Conservation (phyloP, 2,329 filamentous ascomycete genomes). For the Rhynchosporium secalis region DNA sequence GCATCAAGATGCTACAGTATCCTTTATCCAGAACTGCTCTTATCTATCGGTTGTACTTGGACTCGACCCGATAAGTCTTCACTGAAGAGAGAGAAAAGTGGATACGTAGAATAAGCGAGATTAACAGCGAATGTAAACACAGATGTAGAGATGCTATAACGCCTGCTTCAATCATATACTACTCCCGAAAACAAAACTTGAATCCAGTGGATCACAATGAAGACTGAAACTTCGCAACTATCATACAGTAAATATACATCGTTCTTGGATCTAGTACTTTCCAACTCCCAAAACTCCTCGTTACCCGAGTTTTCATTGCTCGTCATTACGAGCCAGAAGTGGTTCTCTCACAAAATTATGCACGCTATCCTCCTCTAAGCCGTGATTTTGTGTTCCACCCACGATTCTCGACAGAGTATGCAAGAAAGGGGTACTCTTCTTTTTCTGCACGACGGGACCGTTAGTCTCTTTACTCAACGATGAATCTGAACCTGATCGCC, state of each 20-base stretch:
- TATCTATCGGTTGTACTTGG: background rate
- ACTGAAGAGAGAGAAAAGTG: too few species aligned
- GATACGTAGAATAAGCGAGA: too few species aligned
- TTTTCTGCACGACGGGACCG: background rate
- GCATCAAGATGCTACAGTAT: background rate
- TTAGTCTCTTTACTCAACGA: slow-evolving; percentile 10
- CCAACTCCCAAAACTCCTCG: background rate
- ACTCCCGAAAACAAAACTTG: too few species aligned
- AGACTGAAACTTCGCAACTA: background rate
- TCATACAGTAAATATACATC: slow-evolving; percentile 13
- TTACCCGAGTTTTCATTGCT: slow-evolving; percentile 16
- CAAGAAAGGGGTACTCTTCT: slow-evolving; percentile 22
- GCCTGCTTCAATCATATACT: too few species aligned
- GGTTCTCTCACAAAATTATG: slow-evolving; percentile 26
- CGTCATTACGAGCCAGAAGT: slow-evolving; percentile 8
- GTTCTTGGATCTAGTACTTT: too few species aligned
- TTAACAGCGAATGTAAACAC: too few species aligned
- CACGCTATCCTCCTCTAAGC: slow-evolving; percentile 23
- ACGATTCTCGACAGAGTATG: slow-evolving; percentile 19
- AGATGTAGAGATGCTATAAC: too few species aligned
- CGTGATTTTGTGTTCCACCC: slow-evolving; percentile 19
- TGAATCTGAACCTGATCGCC: background rate
- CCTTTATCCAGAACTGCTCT: too few species aligned
- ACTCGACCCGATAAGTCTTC: background rate
- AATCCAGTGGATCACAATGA: background rate